A percentile compares a stretch with the other conserved stretches of the same genome.
These are phyloP conservation scores for Boletus coccyginus DNA, from an alignment of 768 basidiomycete genomes.

Conservation along the genomic window DNA sequence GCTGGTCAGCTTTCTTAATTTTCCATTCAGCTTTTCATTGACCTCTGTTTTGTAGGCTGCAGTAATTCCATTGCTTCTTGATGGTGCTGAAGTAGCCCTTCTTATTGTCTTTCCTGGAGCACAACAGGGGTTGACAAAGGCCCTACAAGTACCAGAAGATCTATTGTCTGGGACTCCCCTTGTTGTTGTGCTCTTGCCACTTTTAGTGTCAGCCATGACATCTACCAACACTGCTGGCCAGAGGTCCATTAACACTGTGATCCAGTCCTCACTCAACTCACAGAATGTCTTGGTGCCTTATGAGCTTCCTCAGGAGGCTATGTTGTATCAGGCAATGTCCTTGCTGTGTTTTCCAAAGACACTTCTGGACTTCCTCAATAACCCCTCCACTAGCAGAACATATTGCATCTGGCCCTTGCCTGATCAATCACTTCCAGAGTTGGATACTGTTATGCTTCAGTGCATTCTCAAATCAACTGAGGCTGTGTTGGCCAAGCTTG, in stretches of 20 bases:
- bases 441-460: constrained; percentile 45
- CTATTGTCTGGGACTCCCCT: constrained; percentile 16
- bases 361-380: constrained; percentile 46
- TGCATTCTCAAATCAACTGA: constrained; percentile 43
- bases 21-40: not conserved
- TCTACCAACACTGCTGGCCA: constrained; percentile 14
- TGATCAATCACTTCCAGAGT: constrained; percentile 26
- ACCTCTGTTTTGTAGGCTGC: constrained; percentile 40
- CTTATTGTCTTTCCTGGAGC: constrained; percentile 53
- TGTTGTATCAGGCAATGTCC: constrained; percentile 24
- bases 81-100: constrained; percentile 47
- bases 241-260: constrained; percentile 11
- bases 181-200: constrained; percentile 28
- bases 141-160: constrained; percentile 41
- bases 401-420: constrained; percentile 50
- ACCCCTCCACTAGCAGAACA: constrained; percentile 30
- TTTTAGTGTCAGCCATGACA: constrained; percentile 15
- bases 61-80: constrained; percentile 45
- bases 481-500: constrained; percentile 37
- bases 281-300: not conserved
- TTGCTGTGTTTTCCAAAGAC: constrained; percentile 47
- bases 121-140: constrained; percentile 32
- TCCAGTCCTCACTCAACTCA: not conserved
- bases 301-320: constrained; percentile 8
- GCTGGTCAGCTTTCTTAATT: constrained; percentile 38